Evolutionary conservation across 495 filamentous ascomycete genomes (phyloP).

Genomic region (Choiromyces venosus): DNA sequence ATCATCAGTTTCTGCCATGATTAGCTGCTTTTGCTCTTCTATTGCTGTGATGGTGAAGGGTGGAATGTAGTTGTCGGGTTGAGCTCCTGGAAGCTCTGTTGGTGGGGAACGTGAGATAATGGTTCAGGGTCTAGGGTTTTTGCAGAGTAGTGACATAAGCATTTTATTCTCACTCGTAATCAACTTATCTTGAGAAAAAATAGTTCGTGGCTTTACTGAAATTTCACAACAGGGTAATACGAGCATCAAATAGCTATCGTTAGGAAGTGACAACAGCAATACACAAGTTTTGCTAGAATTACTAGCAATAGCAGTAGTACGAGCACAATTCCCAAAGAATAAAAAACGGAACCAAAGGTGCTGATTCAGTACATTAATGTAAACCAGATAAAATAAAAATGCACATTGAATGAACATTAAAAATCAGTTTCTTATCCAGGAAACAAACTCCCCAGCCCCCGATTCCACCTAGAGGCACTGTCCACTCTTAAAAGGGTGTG

Average conservation of each 20-base stretch:
- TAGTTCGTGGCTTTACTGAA: background rate
- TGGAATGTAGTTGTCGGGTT: background rate
- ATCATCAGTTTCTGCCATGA: background rate
- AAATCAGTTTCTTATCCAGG: background rate
- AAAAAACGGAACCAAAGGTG: too few species aligned
- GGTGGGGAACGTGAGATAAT: background rate
- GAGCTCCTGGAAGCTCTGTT: slow-evolving; percentile 1
- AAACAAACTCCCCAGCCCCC: background rate
- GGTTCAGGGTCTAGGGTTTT: background rate
- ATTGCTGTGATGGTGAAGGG: background rate
- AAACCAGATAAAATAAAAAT: too few species aligned
- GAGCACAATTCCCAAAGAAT: background rate
- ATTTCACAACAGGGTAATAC: too few species aligned
- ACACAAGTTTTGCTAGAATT: background rate
- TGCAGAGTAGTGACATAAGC: background rate
- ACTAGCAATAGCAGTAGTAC: background rate
- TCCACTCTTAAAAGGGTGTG: background rate
- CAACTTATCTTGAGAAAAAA: background rate
- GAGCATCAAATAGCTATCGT: background rate
- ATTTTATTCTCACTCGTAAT: background rate
- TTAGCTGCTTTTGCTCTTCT: background rate
- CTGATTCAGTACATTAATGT: too few species aligned
- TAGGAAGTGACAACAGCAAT: background rate
- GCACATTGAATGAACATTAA: background rate
- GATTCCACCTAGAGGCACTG: background rate